A percentile compares a stretch with the other conserved stretches of the same genome.
Conservation (phyloP, 2,329 filamentous ascomycete species). For the Salinomyces thailandicus region DNA sequence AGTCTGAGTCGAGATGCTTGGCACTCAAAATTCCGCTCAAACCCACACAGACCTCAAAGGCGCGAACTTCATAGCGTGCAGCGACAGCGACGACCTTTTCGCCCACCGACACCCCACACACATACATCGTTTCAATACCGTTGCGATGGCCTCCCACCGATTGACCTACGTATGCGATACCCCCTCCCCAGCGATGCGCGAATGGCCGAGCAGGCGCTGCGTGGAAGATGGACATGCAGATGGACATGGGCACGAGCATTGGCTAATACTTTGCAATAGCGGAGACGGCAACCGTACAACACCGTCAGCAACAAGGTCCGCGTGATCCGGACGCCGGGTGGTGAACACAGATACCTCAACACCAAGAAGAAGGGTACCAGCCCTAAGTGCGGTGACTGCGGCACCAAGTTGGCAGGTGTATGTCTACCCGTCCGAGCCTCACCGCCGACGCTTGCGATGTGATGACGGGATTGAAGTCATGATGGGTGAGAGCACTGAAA, state of each 20-base stretch:
- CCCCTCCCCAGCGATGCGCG: too few species aligned
- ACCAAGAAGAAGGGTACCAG: conserved; percentile 99
- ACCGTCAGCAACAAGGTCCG: conserved; percentile 95
- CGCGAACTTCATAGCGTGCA: neutral
- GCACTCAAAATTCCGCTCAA: too few species aligned
- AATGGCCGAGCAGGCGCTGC: neutral
- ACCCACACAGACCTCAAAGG: too few species aligned
- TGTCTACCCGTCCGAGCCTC: too few species aligned
- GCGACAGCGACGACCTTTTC: conserved; percentile 9
- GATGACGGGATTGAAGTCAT: conserved; percentile 6
- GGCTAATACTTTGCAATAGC: conserved; percentile 31
- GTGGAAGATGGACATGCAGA: neutral
- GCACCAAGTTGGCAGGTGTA: conserved; percentile 94
- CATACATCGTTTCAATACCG: conserved; percentile 25
- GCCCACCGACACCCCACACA: conserved; percentile 9
- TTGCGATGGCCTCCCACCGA: conserved; percentile 44
- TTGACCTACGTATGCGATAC: conserved; percentile 45
- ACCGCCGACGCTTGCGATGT: too few species aligned
- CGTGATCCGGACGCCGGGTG: conserved; percentile 91
- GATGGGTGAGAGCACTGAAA: conserved; percentile 7
- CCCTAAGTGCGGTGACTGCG: conserved; percentile 99
- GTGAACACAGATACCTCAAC: conserved; percentile 90
- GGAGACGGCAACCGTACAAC: conserved; percentile 67
- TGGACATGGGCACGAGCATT: conserved; percentile 12
- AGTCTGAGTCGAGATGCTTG: too few species aligned